Conservation (phyloP, 331 rosid species). For the Pyrus hybrid region DNA sequence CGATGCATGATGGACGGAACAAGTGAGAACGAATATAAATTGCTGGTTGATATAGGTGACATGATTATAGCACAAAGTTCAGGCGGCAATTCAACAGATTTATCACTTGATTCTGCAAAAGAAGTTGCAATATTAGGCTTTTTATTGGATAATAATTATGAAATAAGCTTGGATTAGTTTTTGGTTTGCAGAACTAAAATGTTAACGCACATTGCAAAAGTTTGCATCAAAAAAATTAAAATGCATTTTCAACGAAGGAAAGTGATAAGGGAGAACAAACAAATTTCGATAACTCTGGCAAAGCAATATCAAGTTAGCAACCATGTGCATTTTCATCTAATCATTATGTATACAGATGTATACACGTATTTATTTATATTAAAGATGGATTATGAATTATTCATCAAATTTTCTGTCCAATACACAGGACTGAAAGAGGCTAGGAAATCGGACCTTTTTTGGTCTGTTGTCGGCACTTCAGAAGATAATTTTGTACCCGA, state of each 20-base stretch:
- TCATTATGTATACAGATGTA: not conserved
- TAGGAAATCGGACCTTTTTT: slow-evolving; percentile 41
- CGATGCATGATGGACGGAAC: slow-evolving; percentile 78
- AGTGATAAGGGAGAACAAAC: no score
- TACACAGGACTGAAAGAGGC: not conserved
- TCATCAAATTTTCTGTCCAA: not conserved
- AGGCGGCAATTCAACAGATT: slow-evolving; percentile 66
- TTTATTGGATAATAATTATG: not conserved
- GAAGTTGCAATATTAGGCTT: not conserved
- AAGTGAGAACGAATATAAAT: slow-evolving; percentile 52
- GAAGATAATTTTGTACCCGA: slow-evolving; percentile 41
- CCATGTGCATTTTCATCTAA: not conserved
- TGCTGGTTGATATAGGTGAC: slow-evolving; percentile 52
- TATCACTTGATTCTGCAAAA: slow-evolving; percentile 40
- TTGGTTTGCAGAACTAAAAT: not conserved
- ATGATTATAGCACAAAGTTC: slow-evolving; percentile 60
- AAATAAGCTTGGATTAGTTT: not conserved
- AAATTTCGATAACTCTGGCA: no score
- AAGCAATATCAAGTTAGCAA: not conserved
- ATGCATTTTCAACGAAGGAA: not conserved
- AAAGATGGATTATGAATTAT: no score
- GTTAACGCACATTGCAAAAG: not conserved
- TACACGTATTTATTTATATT: no score
- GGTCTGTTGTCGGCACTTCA: slow-evolving; percentile 26
- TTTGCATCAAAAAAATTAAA: not conserved